These are phyloP conservation scores for Ogataea methylovora DNA, from an alignment of 805 yeast genomes.

Conservation along the genomic window DNA sequence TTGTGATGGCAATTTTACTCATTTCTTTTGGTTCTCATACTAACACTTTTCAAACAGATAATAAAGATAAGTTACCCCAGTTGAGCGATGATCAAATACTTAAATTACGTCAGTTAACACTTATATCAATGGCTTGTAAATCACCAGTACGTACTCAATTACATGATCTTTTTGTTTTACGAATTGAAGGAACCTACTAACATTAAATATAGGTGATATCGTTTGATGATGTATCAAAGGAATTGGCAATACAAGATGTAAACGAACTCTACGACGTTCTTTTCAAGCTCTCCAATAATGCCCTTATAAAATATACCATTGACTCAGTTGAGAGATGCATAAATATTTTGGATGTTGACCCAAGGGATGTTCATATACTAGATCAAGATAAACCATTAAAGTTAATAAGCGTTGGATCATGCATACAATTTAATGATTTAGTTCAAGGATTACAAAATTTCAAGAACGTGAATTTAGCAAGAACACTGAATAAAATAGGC, in stretches of 20 bases:
- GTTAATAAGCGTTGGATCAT: too few species aligned
- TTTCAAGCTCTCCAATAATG: background rate
- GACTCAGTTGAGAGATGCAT: too few species aligned
- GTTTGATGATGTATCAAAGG: constrained; percentile 3
- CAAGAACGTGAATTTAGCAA: background rate
- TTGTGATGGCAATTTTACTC: too few species aligned
- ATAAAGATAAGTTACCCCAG: constrained; percentile 1
- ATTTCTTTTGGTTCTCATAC: too few species aligned
- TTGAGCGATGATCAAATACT: constrained; percentile 3
- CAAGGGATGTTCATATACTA: too few species aligned
- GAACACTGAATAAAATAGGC: background rate
- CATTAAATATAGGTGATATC: constrained; percentile 3
- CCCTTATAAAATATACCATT: background rate
- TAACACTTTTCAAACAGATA: background rate
- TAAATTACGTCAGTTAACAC: constrained; percentile 5
- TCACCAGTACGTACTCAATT: constrained; percentile 1
- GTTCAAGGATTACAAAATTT: background rate
- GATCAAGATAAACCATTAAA: too few species aligned
- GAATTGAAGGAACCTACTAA: background rate
- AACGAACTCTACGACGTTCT: background rate
- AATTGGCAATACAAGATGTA: background rate
- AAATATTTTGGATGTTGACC: too few species aligned
- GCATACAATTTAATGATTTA: background rate
- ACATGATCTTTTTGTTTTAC: background rate
- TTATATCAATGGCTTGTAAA: constrained; percentile 2